phyloP scores from a whole-genome alignment of 108 stramenopile species.

The Chaetoceros tenuissimus region DNA sequence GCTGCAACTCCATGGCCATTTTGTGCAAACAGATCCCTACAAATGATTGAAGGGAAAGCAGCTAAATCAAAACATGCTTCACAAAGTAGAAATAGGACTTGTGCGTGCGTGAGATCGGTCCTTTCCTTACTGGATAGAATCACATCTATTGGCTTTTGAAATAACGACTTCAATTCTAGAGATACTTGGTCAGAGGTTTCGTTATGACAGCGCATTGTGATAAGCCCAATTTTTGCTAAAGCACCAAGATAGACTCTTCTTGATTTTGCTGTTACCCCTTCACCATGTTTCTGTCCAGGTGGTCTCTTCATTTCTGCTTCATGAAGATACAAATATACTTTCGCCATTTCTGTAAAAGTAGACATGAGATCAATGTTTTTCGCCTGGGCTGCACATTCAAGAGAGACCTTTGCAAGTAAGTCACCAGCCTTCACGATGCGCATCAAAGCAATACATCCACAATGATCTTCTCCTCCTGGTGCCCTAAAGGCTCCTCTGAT shows the following conservation, averaged over 20 bases:
- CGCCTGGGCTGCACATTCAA: slow-evolving; percentile 3
- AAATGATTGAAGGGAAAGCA: neutral
- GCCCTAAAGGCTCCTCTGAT: slow-evolving; percentile 75
- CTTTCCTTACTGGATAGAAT: neutral
- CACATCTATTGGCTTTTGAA: slow-evolving; percentile 16
- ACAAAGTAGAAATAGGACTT: neutral
- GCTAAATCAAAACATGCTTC: slow-evolving; percentile 9
- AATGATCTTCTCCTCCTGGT: slow-evolving; percentile 68
- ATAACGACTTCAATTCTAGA: slow-evolving; percentile 3
- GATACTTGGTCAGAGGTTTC: slow-evolving; percentile 9
- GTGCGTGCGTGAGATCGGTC: slow-evolving; percentile 10
- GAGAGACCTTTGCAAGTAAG: slow-evolving; percentile 17
- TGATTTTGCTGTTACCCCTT: slow-evolving; percentile 55
- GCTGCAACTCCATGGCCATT: neutral
- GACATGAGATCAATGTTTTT: slow-evolving; percentile 10
- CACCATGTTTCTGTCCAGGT: slow-evolving; percentile 24
- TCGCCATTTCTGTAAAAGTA: slow-evolving; percentile 35
- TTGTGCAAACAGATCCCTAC: neutral
- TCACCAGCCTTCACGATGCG: slow-evolving; percentile 52
- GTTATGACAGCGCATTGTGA: neutral
- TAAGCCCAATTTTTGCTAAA: slow-evolving; percentile 36
- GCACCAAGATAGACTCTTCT: slow-evolving; percentile 55
- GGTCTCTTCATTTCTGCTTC: slow-evolving; percentile 41
- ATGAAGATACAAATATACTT: slow-evolving; percentile 39
- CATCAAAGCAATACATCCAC: slow-evolving; percentile 64